A percentile compares a stretch with the other conserved stretches of the same genome.
Conservation (phyloP, 2,329 filamentous ascomycete genomes). For the Fusarium penzigii region DNA sequence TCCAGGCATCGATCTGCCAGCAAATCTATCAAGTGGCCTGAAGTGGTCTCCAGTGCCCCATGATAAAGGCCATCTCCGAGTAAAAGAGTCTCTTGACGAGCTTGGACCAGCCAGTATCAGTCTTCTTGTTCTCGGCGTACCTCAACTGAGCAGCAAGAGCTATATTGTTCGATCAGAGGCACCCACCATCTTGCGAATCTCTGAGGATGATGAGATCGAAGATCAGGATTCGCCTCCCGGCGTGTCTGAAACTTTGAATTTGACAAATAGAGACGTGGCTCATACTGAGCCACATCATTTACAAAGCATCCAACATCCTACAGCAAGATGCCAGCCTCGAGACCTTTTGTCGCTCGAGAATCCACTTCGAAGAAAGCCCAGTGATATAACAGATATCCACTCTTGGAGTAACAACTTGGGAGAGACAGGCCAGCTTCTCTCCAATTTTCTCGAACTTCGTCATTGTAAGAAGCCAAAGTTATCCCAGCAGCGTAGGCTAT, state of each 20-base stretch:
- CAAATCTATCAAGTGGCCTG: constrained; percentile 17
- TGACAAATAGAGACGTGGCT: background rate
- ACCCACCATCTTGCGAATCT: constrained; percentile 12
- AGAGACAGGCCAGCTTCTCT: constrained; percentile 31
- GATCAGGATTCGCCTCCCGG: background rate
- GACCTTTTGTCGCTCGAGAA: constrained; percentile 2
- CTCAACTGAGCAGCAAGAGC: constrained; percentile 16
- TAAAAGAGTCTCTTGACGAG: constrained; percentile 16
- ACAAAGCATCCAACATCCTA: background rate
- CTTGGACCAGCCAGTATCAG: constrained; percentile 4
- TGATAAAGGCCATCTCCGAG: constrained; percentile 1
- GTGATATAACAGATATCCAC: background rate
- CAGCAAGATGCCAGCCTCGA: background rate
- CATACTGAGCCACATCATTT: too few species aligned
- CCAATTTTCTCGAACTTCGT: constrained; percentile 35
- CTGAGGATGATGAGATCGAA: constrained; percentile 27
- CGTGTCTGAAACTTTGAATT: too few species aligned
- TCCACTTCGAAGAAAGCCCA: constrained; percentile 8
- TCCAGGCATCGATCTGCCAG: background rate
- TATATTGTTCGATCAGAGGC: constrained; percentile 7
- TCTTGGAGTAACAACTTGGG: constrained; percentile 20
- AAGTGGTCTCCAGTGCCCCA: constrained; percentile 27
- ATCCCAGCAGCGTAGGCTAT: background rate
- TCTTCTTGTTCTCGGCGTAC: constrained; percentile 11
- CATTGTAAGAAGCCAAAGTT: constrained; percentile 27